A percentile compares a stretch with the other conserved stretches of the same genome.
Evolutionary conservation across 2,329 filamentous ascomycete species (phyloP).

Genomic region (Xylariomycetidae sp.): DNA sequence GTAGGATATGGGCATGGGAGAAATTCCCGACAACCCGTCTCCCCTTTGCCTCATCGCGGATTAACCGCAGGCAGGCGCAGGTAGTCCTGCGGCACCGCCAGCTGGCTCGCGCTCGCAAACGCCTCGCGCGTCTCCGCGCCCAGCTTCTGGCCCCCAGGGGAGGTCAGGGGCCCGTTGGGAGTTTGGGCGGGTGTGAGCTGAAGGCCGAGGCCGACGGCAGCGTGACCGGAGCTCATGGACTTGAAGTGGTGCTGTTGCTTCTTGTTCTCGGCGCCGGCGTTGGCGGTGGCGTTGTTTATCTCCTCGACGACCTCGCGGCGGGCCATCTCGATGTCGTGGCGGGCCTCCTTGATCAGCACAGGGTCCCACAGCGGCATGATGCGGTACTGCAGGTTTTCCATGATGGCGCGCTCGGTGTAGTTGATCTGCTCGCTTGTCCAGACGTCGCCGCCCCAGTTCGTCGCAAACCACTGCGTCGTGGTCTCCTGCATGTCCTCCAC

Average conservation of each 20-base stretch:
- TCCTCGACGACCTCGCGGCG: conserved; percentile 30
- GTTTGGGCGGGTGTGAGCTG: conserved; percentile 37
- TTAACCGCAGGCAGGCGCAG: conserved; percentile 15
- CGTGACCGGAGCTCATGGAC: conserved; percentile 33
- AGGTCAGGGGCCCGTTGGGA: conserved; percentile 14
- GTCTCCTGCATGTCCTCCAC: conserved; percentile 50
- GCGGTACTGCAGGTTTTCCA: conserved; percentile 58
- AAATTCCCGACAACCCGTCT: too few species aligned
- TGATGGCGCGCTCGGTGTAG: conserved; percentile 56
- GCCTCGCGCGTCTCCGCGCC: conserved; percentile 17
- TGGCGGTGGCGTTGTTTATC: conserved; percentile 12
- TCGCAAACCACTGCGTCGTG: conserved; percentile 46
- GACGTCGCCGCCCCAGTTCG: conserved; percentile 45
- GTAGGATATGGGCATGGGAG: too few species aligned
- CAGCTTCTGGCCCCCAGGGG: conserved; percentile 13
- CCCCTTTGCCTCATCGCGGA: too few species aligned
- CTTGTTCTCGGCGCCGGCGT: conserved; percentile 4
- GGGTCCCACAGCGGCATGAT: conserved; percentile 55
- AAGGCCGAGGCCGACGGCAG: conserved; percentile 33
- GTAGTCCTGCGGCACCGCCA: conserved; percentile 15
- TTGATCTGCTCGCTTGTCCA: conserved; percentile 61
- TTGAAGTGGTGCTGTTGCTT: conserved; percentile 24
- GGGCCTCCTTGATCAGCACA: conserved; percentile 50
- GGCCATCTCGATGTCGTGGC: conserved; percentile 59
- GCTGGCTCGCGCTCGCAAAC: conserved; percentile 14